Evolutionary conservation across 345 rosid species (phyloP).

Genomic region (Salix exigua): DNA sequence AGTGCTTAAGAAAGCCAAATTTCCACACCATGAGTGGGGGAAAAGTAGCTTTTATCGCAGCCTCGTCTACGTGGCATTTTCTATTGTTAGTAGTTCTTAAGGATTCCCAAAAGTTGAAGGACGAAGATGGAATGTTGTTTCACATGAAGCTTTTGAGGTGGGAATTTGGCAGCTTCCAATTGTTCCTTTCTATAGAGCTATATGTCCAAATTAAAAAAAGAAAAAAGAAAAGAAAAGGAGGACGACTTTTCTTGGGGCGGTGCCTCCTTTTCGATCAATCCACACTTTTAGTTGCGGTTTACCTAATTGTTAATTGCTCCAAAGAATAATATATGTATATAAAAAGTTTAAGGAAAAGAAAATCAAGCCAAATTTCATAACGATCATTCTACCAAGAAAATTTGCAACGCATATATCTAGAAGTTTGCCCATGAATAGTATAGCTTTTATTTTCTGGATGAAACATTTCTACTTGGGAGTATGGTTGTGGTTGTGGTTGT

Average conservation of each 20-base stretch:
- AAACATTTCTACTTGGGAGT: background rate
- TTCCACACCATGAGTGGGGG: slow-evolving; percentile 34
- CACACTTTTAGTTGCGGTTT: background rate
- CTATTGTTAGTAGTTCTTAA: slow-evolving; percentile 35
- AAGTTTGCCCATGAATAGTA: background rate
- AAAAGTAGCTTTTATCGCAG: slow-evolving; percentile 32
- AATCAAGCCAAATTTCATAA: background rate
- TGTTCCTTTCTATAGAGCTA: slow-evolving; percentile 5
- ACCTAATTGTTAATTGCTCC: background rate
- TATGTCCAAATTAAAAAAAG: background rate
- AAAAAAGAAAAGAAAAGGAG: background rate
- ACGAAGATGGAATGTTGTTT: slow-evolving; percentile 30
- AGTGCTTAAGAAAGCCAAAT: slow-evolving; percentile 37
- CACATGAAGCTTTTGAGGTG: slow-evolving; percentile 37
- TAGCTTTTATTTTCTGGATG: background rate
- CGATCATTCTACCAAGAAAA: too few species aligned
- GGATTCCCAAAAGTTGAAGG: slow-evolving; percentile 31
- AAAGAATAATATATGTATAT: background rate
- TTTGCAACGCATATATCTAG: background rate
- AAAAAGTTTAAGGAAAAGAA: background rate
- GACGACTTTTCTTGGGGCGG: slow-evolving; percentile 24
- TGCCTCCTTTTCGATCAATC: slow-evolving; percentile 14
- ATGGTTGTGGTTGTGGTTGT: too few species aligned
- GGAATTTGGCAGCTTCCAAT: slow-evolving; percentile 34
- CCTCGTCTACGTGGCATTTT: slow-evolving; percentile 29